Conservation (phyloP, 2,329 filamentous ascomycete species). For the Metarhizium rileyi region DNA sequence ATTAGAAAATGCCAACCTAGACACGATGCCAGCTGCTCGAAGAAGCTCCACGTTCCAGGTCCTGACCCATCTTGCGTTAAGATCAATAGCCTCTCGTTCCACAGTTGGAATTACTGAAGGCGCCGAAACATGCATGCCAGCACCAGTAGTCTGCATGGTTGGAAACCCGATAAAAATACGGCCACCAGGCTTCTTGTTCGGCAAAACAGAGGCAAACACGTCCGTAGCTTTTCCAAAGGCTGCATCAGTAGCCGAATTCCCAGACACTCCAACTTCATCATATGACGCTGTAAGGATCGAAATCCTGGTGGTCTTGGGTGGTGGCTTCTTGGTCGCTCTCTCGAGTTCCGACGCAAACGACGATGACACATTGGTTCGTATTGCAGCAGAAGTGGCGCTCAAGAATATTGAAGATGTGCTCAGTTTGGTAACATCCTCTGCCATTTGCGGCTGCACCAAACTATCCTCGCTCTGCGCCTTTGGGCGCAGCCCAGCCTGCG, state of each 20-base stretch:
- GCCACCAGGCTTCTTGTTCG: slow-evolving; percentile 70
- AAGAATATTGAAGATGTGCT: slow-evolving; percentile 79
- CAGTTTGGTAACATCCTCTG: slow-evolving; percentile 61
- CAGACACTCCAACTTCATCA: slow-evolving; percentile 63
- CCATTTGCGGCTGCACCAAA: slow-evolving; percentile 49
- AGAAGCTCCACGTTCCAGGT: slow-evolving; percentile 95
- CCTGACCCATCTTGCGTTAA: slow-evolving; percentile 90
- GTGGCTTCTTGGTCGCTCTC: slow-evolving; percentile 92
- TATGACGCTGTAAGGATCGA: slow-evolving; percentile 87
- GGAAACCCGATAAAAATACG: slow-evolving; percentile 96
- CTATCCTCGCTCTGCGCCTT: slow-evolving; percentile 55
- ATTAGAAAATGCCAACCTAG: slow-evolving; percentile 75
- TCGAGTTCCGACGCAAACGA: slow-evolving; percentile 79
- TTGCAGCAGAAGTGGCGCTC: slow-evolving; percentile 72
- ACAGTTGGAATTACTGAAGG: slow-evolving; percentile 96
- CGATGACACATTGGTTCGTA: slow-evolving; percentile 64
- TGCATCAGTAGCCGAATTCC: slow-evolving; percentile 34
- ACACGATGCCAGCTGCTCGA: slow-evolving; percentile 80
- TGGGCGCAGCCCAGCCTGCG: slow-evolving; percentile 38
- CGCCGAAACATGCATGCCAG: slow-evolving; percentile 88
- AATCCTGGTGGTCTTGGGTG: slow-evolving; percentile 76
- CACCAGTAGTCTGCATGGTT: slow-evolving; percentile 91
- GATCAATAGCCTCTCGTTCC: slow-evolving; percentile 89
- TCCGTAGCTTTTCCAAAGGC: slow-evolving; percentile 53
- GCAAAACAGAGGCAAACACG: slow-evolving; percentile 83